Evolutionary conservation across 495 filamentous ascomycete species (phyloP).

Genomic region (Aspergillus bertholletiae): DNA sequence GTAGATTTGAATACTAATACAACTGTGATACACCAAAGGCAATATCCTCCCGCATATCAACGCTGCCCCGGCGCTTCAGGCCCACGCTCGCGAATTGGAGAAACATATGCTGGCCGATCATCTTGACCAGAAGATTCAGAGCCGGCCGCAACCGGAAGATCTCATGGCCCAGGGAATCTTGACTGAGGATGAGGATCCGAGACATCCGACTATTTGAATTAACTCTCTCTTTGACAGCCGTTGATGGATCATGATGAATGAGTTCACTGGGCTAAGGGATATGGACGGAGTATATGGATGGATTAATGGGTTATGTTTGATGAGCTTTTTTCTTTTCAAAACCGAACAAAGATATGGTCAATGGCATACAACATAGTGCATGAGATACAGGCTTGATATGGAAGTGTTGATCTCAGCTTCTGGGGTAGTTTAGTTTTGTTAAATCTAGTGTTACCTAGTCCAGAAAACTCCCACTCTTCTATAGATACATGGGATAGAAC

Average conservation of each 20-base stretch:
- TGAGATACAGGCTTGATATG: not conserved
- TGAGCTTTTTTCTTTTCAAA: not conserved
- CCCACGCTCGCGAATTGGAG: conserved; percentile 74
- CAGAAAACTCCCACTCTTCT: too few relatives aligned
- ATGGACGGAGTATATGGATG: not conserved
- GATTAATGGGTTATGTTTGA: not conserved
- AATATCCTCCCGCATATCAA: conserved; percentile 72
- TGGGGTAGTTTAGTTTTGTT: too few relatives aligned
- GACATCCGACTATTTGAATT: conserved; percentile 8
- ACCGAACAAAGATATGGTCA: not conserved
- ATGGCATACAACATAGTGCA: not conserved
- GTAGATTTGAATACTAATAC: not conserved
- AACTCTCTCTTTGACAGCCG: not conserved
- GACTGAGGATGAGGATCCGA: conserved; percentile 54
- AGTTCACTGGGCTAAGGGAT: not conserved
- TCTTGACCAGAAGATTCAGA: conserved; percentile 76
- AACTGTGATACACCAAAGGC: conserved; percentile 34
- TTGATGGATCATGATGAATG: not conserved
- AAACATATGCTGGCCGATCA: conserved; percentile 81
- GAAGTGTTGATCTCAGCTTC: not conserved
- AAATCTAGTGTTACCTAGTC: too few relatives aligned
- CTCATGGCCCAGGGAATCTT: conserved; percentile 76
- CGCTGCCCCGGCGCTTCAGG: conserved; percentile 71
- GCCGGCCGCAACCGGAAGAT: conserved; percentile 69
- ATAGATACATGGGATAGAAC: too few relatives aligned